Base-by-base conservation (phyloP, 2,329 filamentous ascomycete species). In the Fusarium temperatum region DNA sequence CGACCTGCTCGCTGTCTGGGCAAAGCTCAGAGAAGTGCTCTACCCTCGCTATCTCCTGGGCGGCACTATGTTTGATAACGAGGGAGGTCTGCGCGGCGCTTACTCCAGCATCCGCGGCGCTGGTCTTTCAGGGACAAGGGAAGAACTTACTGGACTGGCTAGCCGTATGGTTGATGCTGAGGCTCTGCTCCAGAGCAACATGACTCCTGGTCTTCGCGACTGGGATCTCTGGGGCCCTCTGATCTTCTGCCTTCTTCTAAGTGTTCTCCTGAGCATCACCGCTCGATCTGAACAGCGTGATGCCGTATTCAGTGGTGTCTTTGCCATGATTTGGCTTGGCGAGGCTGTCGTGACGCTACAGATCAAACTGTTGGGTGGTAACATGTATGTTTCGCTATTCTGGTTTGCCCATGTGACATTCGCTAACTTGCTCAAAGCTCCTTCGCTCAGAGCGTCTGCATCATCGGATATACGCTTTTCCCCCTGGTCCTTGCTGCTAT, bases 141-240 rank as follows among this genome's bases (percentile, higher is more conserved):
- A 91, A 64, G 90, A 92, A 82, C 83, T 92, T 50, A 87, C 88
- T 1, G 88, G 89, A 2, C 81, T 92, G 57, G 90, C 90, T 11
- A 89, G 88, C 50, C 84, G 90, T 48, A 89, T 91, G 75, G 85
- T 92, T 83, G 90, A 92, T 81, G 83, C 89, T n/a, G 90, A 92
- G 81, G 82, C 85, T 44, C 81, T 92, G 75, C 84, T 91, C 44
- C 87, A 89, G 81, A 90, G 88, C 75, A 89, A 89, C 80, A 97
- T 98, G 94, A 96, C 92, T 75, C 93, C 97, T 58, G 95, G 95
- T 2, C 85, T 98, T 80, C 88, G 96, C 71, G 95, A 99, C 84
- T 99, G 96, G 96, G 96, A 99, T 87, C 89, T 99, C 58, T 99
- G 96, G 96, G 96, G 96, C 0, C 96, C 96, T 41, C 86, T 99